A percentile compares a stretch with the other conserved stretches of the same genome.
These are phyloP conservation scores for Debaryomyces castellii DNA, from an alignment of 805 yeast species.

Conservation along the genomic window DNA sequence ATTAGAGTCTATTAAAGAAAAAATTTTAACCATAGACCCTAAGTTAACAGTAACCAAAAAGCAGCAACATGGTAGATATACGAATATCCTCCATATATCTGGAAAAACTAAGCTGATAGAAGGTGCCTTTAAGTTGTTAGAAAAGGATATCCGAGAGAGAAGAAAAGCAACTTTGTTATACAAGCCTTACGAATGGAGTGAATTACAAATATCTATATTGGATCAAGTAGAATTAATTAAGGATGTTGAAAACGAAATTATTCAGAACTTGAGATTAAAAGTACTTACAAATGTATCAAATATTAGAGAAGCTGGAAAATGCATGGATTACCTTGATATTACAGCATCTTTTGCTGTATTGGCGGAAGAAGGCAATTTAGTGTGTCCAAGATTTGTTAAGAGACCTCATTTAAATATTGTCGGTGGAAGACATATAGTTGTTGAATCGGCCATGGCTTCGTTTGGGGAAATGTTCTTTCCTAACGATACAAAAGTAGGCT, in stretches of 20 bases:
- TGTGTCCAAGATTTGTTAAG: slow-evolving; percentile 61
- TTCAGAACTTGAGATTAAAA: slow-evolving; percentile 46
- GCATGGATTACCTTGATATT: slow-evolving; percentile 69
- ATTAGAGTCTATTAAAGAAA: slow-evolving; percentile 17
- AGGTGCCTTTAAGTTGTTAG: slow-evolving; percentile 14
- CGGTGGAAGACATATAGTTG: slow-evolving; percentile 83
- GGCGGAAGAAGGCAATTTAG: slow-evolving; percentile 66
- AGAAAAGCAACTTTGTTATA: slow-evolving; percentile 46
- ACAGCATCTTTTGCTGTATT: slow-evolving; percentile 69
- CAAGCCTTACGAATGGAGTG: slow-evolving; percentile 51
- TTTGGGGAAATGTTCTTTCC: slow-evolving; percentile 48
- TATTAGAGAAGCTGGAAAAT: slow-evolving; percentile 50
- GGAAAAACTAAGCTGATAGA: slow-evolving; percentile 36
- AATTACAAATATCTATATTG: slow-evolving; percentile 51
- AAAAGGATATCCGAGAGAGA: slow-evolving; percentile 25
- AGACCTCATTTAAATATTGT: slow-evolving; percentile 48
- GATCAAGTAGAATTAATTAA: slow-evolving; percentile 47
- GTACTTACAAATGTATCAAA: slow-evolving; percentile 45
- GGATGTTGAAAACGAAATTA: slow-evolving; percentile 52
- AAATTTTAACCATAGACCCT: slow-evolving; percentile 25
- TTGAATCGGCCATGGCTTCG: slow-evolving; percentile 66
- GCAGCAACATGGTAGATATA: slow-evolving; percentile 27
- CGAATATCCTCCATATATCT: slow-evolving; percentile 48
- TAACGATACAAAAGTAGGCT: slow-evolving; percentile 35
- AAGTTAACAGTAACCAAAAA: slow-evolving; percentile 27